Conservation (phyloP, 495 filamentous ascomycete species). For the Lineolata rhizophorae region DNA sequence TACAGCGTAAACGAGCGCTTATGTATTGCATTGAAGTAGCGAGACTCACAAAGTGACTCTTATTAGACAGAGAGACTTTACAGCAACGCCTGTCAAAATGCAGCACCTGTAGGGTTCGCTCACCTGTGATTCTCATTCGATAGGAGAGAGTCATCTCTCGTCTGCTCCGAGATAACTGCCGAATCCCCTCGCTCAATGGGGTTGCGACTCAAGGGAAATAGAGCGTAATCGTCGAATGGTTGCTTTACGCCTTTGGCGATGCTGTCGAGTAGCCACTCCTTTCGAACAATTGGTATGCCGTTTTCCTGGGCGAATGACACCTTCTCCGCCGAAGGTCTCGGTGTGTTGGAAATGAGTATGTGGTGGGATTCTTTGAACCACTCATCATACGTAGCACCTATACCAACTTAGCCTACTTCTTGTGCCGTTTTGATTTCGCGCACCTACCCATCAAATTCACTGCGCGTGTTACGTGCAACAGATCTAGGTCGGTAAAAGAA, state of each 20-base stretch:
- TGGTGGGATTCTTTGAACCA: slow-evolving; percentile 27
- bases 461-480: slow-evolving; percentile 60
- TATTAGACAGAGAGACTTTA: too few species aligned
- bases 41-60: too few species aligned
- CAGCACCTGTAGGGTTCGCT: too few species aligned
- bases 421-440: too few species aligned
- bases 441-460: slow-evolving; percentile 45
- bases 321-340: slow-evolving; percentile 48
- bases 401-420: too few species aligned
- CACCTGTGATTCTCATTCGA: neutral
- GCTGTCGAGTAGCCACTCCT: slow-evolving; percentile 68
- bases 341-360: slow-evolving; percentile 37
- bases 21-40: too few species aligned
- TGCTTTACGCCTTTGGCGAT: too few species aligned
- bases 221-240: too few species aligned
- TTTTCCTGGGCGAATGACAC: slow-evolving; percentile 48
- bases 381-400: slow-evolving; percentile 67
- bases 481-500: slow-evolving; percentile 62
- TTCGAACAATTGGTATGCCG: slow-evolving; percentile 53
- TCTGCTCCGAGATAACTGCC: neutral
- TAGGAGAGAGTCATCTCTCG: neutral
- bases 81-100: too few species aligned
- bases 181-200: slow-evolving; percentile 4
- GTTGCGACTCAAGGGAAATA: slow-evolving; percentile 27
- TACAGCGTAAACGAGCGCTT: too few species aligned